Conservation (phyloP, 345 rosid genomes). For the Bruguiera gymnorhiza region DNA sequence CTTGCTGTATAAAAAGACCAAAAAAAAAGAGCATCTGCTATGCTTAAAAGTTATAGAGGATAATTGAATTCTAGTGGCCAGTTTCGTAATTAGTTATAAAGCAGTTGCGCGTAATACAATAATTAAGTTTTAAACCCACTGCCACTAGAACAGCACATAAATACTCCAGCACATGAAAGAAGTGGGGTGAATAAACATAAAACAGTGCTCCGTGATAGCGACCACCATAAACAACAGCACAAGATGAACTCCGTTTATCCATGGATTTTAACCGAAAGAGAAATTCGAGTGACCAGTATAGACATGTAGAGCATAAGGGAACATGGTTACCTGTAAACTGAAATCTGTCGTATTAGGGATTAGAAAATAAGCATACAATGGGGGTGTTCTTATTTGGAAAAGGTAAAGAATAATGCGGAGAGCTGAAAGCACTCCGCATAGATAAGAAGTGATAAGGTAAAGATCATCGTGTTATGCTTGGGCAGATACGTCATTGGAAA, state of each 20-base stretch:
- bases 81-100: neutral
- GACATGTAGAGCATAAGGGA: neutral
- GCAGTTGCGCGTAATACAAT: neutral
- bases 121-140: constrained; percentile 4
- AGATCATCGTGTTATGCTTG: too few relatives aligned
- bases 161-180: constrained; percentile 3
- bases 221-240: neutral
- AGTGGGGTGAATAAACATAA: neutral
- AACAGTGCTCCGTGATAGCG: constrained; percentile 12
- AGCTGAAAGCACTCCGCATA: too few relatives aligned
- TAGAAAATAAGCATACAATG: neutral
- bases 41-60: neutral
- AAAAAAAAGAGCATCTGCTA: neutral
- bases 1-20: neutral
- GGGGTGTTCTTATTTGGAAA: too few relatives aligned
- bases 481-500: too few relatives aligned
- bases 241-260: neutral
- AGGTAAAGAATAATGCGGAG: too few relatives aligned
- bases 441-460: too few relatives aligned
- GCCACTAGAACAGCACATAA: neutral
- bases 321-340: neutral
- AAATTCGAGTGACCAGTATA: neutral
- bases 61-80: neutral
- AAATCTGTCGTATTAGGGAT: neutral
- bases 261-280: neutral